Conservation (phyloP, 2,329 filamentous ascomycete species). For the Curvularia lunata region DNA sequence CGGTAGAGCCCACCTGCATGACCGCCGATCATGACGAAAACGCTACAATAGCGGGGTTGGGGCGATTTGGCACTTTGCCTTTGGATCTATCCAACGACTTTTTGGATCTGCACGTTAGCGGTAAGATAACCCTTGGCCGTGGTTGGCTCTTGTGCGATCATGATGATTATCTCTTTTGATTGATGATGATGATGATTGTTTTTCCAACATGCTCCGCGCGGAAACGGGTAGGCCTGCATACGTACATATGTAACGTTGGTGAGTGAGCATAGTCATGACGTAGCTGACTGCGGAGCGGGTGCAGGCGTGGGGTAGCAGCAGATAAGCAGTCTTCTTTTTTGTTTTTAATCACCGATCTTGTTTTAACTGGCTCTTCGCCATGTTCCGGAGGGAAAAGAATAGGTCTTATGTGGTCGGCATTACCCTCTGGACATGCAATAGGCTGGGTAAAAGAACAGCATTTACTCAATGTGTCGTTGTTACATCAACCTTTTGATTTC, state of each 20-base stretch:
- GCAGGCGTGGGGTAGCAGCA: not conserved
- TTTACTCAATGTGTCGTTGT: not conserved
- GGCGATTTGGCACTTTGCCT: not conserved
- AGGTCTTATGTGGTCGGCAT: not conserved
- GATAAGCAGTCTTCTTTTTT: not conserved
- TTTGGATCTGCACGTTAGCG: not conserved
- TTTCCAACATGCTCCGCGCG: not conserved
- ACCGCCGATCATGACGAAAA: conserved; percentile 28
- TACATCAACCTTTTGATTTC: no score
- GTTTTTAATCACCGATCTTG: not conserved
- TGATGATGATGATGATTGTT: not conserved
- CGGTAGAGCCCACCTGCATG: conserved; percentile 12
- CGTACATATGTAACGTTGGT: not conserved
- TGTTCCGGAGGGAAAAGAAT: not conserved
- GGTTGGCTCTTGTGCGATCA: not conserved
- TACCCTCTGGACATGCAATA: not conserved
- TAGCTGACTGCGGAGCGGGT: not conserved
- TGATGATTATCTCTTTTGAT: not conserved
- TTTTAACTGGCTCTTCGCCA: not conserved
- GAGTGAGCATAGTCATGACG: not conserved
- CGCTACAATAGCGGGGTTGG: conserved; percentile 5
- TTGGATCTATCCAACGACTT: not conserved
- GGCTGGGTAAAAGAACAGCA: not conserved
- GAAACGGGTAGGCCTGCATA: not conserved
- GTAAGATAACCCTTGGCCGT: not conserved